Evolutionary conservation across 352 stramenopile species (phyloP).

Genomic region (Pythium insidiosum): DNA sequence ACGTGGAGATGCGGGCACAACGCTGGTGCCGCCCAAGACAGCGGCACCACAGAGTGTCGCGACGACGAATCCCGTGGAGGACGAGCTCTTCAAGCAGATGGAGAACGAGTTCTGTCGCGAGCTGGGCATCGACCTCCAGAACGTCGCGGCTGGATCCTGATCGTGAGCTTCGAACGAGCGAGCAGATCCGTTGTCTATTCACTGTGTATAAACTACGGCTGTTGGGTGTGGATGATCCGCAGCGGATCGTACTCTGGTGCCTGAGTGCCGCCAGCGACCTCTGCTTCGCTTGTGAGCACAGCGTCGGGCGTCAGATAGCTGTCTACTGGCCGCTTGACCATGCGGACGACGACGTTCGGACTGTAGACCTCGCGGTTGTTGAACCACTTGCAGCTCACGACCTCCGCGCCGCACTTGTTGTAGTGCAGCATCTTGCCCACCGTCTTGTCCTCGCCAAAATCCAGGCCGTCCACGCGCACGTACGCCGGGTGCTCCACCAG

Average conservation of each 20-base stretch:
- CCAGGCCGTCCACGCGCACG: conserved; percentile 51
- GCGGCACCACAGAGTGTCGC: conserved; percentile 1
- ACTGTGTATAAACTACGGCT: no score
- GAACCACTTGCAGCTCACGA: conserved; percentile 83
- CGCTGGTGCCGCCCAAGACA: conserved; percentile 12
- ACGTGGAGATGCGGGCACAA: conserved; percentile 3
- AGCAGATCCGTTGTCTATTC: no score
- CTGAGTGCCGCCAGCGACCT: no score
- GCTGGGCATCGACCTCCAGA: conserved; percentile 58
- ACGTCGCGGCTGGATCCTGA: no score
- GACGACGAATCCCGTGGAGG: conserved; percentile 16
- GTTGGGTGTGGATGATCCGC: no score
- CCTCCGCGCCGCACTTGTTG: conserved; percentile 67
- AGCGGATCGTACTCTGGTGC: no score
- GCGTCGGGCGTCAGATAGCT: no score
- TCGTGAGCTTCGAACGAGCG: no score
- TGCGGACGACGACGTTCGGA: conserved; percentile 54
- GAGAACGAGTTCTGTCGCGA: conserved; percentile 72
- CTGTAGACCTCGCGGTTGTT: conserved; percentile 78
- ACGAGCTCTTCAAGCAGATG: conserved; percentile 74
- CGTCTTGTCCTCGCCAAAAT: conserved; percentile 74
- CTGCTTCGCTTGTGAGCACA: no score
- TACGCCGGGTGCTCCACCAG: conserved; percentile 54
- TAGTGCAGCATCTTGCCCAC: conserved; percentile 81
- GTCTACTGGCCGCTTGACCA: conserved; percentile 70